phyloP scores from a whole-genome alignment of 495 filamentous ascomycete species.

The Mycothermus thermophilus region DNA sequence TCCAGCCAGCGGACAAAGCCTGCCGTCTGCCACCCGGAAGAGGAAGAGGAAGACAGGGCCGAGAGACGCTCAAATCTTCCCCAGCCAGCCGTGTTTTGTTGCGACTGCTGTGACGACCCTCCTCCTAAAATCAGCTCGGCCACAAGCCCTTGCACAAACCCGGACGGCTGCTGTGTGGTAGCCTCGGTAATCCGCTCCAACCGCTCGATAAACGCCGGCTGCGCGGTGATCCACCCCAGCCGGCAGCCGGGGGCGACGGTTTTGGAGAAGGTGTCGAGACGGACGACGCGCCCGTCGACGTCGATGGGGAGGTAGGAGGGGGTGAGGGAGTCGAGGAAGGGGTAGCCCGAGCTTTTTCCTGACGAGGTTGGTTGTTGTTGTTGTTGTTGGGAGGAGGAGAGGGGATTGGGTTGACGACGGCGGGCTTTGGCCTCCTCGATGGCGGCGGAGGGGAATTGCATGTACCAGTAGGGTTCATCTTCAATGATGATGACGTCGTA shows the following conservation, averaged over 20 bases:
- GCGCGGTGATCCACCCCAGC: conserved; percentile 72
- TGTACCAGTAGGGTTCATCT: conserved; percentile 93
- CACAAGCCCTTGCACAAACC: conserved; percentile 75
- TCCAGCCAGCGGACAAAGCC: conserved; percentile 87
- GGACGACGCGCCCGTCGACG: conserved; percentile 72
- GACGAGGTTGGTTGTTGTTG: conserved; percentile 23
- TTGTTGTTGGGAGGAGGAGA: conserved; percentile 6
- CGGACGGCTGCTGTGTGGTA: conserved; percentile 68
- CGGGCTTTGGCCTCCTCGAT: conserved; percentile 35
- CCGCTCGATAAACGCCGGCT: conserved; percentile 63
- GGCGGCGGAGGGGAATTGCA: conserved; percentile 67
- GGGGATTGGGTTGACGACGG: conserved; percentile 4
- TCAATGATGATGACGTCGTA: conserved; percentile 90
- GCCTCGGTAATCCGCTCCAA: conserved; percentile 53
- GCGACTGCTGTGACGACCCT: conserved; percentile 32
- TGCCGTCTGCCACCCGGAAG: conserved; percentile 58
- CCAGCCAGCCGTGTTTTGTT: conserved; percentile 20
- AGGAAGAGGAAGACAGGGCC: conserved; percentile 13
- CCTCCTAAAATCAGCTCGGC: conserved; percentile 63
- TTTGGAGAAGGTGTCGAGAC: conserved; percentile 72
- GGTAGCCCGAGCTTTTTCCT: conserved; percentile 60
- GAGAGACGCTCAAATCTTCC: conserved; percentile 15
- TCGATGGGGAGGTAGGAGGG: conserved; percentile 63
- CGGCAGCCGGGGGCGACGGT: conserved; percentile 70
- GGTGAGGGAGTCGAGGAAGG: conserved; percentile 71